Percentiles rank a stretch among this genome's conserved stretches.
Evolutionary conservation across 352 stramenopile genomes (phyloP).

Genomic region (Phytophthora rubi): DNA sequence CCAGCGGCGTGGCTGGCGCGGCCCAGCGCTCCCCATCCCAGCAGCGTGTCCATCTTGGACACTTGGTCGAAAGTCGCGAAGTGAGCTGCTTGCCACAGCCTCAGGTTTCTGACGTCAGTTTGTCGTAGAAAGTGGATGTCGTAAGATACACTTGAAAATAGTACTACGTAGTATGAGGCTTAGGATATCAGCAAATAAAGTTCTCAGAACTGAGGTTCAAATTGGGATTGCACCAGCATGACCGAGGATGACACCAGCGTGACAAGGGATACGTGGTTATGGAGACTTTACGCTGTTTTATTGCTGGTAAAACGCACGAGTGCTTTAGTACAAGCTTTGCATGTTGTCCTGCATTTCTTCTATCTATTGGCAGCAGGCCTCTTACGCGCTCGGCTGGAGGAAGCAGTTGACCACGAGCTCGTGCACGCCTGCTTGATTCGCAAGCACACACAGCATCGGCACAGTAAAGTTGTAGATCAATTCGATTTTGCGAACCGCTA

Average conservation of each 20-base stretch:
- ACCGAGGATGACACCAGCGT: not conserved
- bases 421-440: conserved; percentile 35
- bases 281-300: not conserved
- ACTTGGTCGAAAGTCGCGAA: conserved; percentile 13
- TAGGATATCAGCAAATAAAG: conserved; percentile 10
- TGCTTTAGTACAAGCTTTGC: conserved; percentile 17
- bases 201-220: conserved; percentile 5
- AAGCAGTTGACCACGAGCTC: conserved; percentile 41
- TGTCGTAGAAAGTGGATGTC: conserved; percentile 1
- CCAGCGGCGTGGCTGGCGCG: conserved; percentile 16
- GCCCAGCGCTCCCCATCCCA: conserved; percentile 21
- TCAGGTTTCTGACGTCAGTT: conserved; percentile 11
- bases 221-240: not conserved
- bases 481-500: conserved; percentile 49
- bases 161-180: not conserved
- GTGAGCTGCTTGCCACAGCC: conserved; percentile 10
- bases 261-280: not conserved
- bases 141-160: conserved; percentile 3
- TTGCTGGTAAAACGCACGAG: not conserved
- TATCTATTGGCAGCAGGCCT: not conserved
- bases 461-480: conserved; percentile 50
- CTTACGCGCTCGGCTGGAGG: conserved; percentile 22
- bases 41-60: conserved; percentile 39
- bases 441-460: conserved; percentile 43
- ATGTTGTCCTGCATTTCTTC: too few species aligned